These are phyloP conservation scores for Eucalyptus victrix DNA, from an alignment of 345 rosid genomes.

Conservation along the genomic window DNA sequence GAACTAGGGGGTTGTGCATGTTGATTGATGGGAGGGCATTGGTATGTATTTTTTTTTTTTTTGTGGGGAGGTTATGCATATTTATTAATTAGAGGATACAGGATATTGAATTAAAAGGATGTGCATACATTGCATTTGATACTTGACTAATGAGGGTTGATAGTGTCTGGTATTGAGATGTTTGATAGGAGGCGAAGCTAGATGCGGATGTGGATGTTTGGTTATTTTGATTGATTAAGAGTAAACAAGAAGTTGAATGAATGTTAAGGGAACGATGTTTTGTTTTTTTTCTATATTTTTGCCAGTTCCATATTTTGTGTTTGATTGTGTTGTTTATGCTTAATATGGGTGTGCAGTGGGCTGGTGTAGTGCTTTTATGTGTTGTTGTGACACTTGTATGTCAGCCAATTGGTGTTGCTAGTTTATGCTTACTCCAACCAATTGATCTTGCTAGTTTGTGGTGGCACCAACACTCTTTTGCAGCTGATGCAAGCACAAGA, in stretches of 20 bases:
- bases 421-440: no score
- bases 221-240: neutral
- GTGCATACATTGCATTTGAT: no score
- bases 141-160: neutral
- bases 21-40: fast-evolving
- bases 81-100: no score
- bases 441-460: neutral
- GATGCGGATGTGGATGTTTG: neutral
- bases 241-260: no score
- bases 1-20: neutral
- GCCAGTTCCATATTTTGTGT: neutral
- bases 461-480: neutral
- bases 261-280: neutral
- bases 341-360: no score
- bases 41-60: no score
- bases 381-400: no score
- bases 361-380: no score
- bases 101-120: no score
- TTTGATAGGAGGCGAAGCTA: neutral
- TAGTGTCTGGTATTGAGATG: neutral
- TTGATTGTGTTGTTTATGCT: neutral
- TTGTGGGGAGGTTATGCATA: neutral
- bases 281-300: no score
- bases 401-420: no score
- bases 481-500: neutral